phyloP scores from a whole-genome alignment of 2,329 filamentous ascomycete genomes.

The Alternaria gansuensis region DNA sequence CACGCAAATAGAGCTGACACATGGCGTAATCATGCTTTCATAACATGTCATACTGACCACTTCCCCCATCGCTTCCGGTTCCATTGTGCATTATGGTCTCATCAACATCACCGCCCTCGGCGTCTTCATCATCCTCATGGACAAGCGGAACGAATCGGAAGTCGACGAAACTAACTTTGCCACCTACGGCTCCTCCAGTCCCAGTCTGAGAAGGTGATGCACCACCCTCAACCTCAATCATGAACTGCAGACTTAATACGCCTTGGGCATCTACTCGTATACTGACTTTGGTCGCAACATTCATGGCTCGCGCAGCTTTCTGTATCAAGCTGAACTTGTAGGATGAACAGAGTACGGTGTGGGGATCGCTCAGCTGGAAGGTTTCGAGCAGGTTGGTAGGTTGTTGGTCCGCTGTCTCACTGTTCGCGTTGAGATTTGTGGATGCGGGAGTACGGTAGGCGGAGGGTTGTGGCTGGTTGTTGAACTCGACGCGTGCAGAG shows the following conservation, averaged over 20 bases:
- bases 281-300: conserved; percentile 89
- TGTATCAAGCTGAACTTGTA: conserved; percentile 91
- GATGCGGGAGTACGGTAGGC: conserved; percentile 26
- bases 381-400: conserved; percentile 70
- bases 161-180: conserved; percentile 75
- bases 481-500: conserved; percentile 68
- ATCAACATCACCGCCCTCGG: conserved; percentile 25
- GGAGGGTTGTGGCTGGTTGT: conserved; percentile 51
- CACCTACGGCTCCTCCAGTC: conserved; percentile 53
- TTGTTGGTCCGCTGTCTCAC: conserved; percentile 8
- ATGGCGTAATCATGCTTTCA: not conserved
- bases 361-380: conserved; percentile 65
- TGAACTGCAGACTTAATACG: conserved; percentile 92
- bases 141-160: conserved; percentile 81
- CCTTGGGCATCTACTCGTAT: conserved; percentile 87
- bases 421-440: conserved; percentile 22
- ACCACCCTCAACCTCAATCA: conserved; percentile 79
- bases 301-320: conserved; percentile 90
- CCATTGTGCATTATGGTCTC: conserved; percentile 32
- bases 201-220: conserved; percentile 1
- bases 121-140: conserved; percentile 52
- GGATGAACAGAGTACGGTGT: conserved; percentile 59
- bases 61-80: conserved; percentile 12
- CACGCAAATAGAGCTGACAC: not conserved
- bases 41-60: conserved; percentile 6